phyloP scores from a whole-genome alignment of 768 basidiomycete species.

The Lactifluus piperatus region DNA sequence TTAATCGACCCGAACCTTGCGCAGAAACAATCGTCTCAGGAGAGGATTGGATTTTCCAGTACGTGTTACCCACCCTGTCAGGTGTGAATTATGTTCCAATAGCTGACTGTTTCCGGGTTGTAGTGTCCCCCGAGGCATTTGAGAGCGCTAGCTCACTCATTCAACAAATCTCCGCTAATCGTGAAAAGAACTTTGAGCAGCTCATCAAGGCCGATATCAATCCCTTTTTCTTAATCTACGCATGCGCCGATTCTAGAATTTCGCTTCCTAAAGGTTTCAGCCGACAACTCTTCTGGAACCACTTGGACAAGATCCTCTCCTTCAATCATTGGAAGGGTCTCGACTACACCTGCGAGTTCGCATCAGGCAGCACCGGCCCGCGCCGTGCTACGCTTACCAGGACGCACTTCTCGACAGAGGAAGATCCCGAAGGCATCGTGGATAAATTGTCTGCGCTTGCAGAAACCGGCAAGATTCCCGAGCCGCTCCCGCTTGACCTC shows the following conservation, averaged over 20 bases:
- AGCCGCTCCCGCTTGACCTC: neutral
- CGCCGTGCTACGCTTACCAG: neutral
- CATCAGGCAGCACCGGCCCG: neutral
- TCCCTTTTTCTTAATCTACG: conserved; percentile 9
- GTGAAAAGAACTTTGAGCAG: neutral
- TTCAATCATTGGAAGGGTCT: neutral
- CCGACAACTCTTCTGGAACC: conserved; percentile 3
- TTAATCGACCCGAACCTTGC: neutral
- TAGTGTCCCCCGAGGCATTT: neutral
- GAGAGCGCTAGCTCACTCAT: neutral
- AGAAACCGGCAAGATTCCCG: neutral
- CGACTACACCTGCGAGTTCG: neutral
- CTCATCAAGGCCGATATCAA: neutral
- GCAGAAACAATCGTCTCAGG: neutral
- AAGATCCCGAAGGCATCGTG: neutral
- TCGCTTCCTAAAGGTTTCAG: neutral
- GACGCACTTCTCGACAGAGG: neutral
- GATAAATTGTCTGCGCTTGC: neutral
- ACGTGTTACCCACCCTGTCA: neutral
- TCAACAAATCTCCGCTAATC: neutral
- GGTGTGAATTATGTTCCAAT: neutral
- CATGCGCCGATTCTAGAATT: neutral
- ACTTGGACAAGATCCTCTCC: neutral
- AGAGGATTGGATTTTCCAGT: conserved; percentile 1
- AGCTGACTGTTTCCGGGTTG: neutral